These are phyloP conservation scores for Silene uniflora DNA, from an alignment of 148 eudicot species.

Conservation along the genomic window DNA sequence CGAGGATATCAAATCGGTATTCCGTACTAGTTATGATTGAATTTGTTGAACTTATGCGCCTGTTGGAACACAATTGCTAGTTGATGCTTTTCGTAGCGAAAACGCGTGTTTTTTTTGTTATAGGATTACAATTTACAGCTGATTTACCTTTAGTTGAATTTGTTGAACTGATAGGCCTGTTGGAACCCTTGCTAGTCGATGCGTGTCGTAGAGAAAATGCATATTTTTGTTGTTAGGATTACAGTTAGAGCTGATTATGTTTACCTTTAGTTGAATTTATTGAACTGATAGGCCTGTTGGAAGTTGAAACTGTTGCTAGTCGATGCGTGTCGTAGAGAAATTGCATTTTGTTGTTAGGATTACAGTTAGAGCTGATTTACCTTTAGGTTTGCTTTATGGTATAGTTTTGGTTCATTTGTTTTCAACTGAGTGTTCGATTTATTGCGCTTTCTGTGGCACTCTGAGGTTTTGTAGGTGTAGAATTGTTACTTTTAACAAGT, in stretches of 20 bases:
- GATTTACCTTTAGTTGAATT: background rate
- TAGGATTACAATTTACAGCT: background rate
- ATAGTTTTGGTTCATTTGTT: background rate
- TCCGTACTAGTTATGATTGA: background rate
- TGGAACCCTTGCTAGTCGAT: background rate
- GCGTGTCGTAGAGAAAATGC: background rate
- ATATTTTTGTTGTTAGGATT: background rate
- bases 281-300: background rate
- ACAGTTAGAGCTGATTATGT: background rate
- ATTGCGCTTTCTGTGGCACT: background rate
- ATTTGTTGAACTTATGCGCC: background rate
- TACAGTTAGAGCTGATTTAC: background rate
- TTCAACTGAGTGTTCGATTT: background rate
- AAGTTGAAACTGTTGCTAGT: background rate
- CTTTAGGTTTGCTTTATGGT: background rate
- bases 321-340: background rate
- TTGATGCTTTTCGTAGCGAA: no score
- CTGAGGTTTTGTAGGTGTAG: background rate
- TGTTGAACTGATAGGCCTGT: background rate
- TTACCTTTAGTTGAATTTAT: background rate
- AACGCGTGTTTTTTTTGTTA: no score
- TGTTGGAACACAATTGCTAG: background rate
- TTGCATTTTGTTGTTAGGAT: background rate
- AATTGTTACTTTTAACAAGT: background rate
- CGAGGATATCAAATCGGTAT: slow-evolving; percentile 52